Conservation (phyloP, 345 rosid genomes). For the Citrus hindsii region DNA sequence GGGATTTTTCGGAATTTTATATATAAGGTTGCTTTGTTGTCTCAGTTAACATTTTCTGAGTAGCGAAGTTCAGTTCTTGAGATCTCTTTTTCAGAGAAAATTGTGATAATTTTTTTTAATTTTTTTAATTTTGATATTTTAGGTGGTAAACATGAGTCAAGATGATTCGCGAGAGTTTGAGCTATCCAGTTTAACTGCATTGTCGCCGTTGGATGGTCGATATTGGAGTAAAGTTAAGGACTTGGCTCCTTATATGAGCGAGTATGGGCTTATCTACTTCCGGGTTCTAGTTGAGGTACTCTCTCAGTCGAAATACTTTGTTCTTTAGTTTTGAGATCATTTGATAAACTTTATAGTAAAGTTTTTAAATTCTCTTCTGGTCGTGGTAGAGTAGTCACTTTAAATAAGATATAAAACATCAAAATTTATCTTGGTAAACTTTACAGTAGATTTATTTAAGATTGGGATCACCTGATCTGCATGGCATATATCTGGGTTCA, state of each 20-base stretch:
- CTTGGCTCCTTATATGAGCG: conserved; percentile 83
- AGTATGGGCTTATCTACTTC: conserved; percentile 75
- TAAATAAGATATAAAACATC: neutral
- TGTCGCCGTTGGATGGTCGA: conserved; percentile 93
- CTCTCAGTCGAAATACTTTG: neutral
- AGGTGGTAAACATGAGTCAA: conserved; percentile 46
- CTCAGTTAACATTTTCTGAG: neutral
- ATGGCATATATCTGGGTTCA: neutral
- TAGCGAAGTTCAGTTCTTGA: neutral
- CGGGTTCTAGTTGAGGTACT: conserved; percentile 85
- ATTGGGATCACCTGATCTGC: neutral
- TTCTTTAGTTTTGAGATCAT: neutral
- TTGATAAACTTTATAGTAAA: neutral
- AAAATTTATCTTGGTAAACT: neutral
- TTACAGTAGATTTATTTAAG: neutral
- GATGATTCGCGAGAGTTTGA: conserved; percentile 39
- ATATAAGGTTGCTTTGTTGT: neutral
- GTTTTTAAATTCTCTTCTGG: neutral
- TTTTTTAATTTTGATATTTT: conserved; percentile 5
- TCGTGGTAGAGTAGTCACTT: neutral
- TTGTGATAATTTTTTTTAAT: neutral
- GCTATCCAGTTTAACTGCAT: conserved; percentile 72
- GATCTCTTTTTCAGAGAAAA: neutral
- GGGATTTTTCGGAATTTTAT: neutral
- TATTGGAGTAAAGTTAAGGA: conserved; percentile 87